Percentiles rank a stretch among this genome's conserved stretches.
phyloP scores from a whole-genome alignment of 768 basidiomycete species.

The Coprinopsis cinerea region DNA sequence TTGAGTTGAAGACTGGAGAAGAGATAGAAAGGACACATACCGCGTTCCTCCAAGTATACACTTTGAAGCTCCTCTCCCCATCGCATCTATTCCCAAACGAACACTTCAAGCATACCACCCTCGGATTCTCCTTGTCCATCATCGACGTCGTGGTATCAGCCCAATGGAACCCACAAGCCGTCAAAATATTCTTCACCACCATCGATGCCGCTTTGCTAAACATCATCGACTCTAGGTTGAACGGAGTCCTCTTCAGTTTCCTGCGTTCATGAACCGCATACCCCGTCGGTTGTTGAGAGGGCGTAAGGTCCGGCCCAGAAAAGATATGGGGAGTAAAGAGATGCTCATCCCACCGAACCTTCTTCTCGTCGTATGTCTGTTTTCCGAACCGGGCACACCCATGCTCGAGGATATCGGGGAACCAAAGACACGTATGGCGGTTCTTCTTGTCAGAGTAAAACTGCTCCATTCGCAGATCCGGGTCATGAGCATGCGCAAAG shows the following conservation, averaged over 20 bases:
- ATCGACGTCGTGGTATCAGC: constrained; percentile 18
- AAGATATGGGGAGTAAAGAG: constrained; percentile 4
- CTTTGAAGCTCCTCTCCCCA: constrained; percentile 23
- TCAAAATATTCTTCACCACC: constrained; percentile 24
- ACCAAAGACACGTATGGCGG: constrained; percentile 24
- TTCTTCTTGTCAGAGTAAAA: background rate
- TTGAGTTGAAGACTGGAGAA: too few species aligned
- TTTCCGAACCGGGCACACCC: constrained; percentile 21
- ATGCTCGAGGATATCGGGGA: constrained; percentile 30
- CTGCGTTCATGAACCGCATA: too few species aligned
- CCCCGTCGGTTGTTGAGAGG: too few species aligned
- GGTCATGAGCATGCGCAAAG: background rate
- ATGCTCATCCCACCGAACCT: constrained; percentile 10
- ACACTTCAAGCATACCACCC: constrained; percentile 32
- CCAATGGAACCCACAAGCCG: constrained; percentile 23
- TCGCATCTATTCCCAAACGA: constrained; percentile 26
- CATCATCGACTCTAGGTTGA: constrained; percentile 19
- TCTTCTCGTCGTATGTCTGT: constrained; percentile 2
- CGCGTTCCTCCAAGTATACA: constrained; percentile 29
- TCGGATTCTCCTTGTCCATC: constrained; percentile 25
- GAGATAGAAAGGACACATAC: constrained; percentile 24
- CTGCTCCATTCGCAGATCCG: constrained; percentile 1
- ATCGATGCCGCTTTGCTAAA: constrained; percentile 26
- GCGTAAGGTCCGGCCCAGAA: background rate
- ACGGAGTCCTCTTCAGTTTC: too few species aligned